Conservation (phyloP, 805 yeast species). For the Brettanomyces nanus region DNA sequence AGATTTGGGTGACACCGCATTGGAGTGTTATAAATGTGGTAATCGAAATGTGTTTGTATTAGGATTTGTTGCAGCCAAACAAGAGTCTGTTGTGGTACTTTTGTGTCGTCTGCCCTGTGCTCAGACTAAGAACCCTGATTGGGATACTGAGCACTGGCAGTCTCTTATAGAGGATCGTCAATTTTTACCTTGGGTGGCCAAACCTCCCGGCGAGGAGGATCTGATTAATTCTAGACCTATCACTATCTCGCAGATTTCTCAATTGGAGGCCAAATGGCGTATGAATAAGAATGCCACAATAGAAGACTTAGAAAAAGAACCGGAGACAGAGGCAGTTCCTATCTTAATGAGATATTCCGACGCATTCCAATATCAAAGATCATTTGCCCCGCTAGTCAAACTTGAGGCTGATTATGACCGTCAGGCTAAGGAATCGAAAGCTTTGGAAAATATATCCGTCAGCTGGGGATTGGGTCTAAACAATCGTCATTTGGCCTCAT, state of each 20-base stretch:
- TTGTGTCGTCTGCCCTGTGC: conserved; percentile 88
- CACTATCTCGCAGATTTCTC: conserved; percentile 54
- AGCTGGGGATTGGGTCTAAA: conserved; percentile 66
- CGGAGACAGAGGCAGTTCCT: conserved; percentile 57
- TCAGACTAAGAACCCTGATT: conserved; percentile 60
- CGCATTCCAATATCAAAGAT: conserved; percentile 77
- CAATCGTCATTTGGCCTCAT: conserved; percentile 59
- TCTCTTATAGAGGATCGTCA: conserved; percentile 73
- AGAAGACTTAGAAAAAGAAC: conserved; percentile 49
- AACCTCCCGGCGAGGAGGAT: conserved; percentile 60
- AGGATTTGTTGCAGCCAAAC: conserved; percentile 83
- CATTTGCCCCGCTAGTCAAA: conserved; percentile 77
- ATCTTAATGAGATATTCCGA: conserved; percentile 70
- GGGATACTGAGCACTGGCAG: conserved; percentile 89
- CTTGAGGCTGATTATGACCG: conserved; percentile 77
- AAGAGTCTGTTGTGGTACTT: conserved; percentile 78
- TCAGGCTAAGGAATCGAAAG: conserved; percentile 66
- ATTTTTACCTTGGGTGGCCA: conserved; percentile 75
- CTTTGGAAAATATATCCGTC: conserved; percentile 62
- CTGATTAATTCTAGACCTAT: conserved; percentile 46
- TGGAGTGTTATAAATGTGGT: conserved; percentile 92
- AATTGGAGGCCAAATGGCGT: conserved; percentile 78
- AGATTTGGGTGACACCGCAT: conserved; percentile 75
- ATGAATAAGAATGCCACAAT: conserved; percentile 57
- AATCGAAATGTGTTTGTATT: conserved; percentile 67